phyloP scores from a whole-genome alignment of 495 filamentous ascomycete species.

The Pseudevernia furfuracea region DNA sequence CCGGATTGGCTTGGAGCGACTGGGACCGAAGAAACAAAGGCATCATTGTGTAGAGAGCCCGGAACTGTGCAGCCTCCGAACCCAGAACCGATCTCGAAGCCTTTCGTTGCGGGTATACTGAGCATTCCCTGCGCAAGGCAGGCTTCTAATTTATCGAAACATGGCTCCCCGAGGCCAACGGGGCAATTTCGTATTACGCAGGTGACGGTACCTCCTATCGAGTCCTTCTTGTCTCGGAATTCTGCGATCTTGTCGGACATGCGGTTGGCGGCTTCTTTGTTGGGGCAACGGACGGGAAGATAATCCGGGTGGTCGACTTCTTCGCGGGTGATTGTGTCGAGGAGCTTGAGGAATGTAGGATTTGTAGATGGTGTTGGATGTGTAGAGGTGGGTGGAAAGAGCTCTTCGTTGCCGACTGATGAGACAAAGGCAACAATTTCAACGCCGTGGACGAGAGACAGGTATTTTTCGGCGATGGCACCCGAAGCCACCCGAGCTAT shows the following conservation, averaged over 20 bases:
- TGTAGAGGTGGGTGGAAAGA: constrained; percentile 71
- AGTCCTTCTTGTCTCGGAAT: constrained; percentile 63
- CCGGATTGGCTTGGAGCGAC: constrained; percentile 24
- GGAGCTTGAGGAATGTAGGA: constrained; percentile 69
- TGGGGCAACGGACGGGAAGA: constrained; percentile 80
- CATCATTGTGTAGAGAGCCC: constrained; percentile 88
- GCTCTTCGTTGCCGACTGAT: constrained; percentile 73
- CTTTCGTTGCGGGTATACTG: constrained; percentile 93
- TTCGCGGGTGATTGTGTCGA: constrained; percentile 65
- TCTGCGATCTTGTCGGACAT: constrained; percentile 79
- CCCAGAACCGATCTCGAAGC: constrained; percentile 92
- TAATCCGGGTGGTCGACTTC: constrained; percentile 63
- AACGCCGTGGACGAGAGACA: constrained; percentile 68
- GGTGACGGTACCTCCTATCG: constrained; percentile 91
- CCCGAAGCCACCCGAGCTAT: constrained; percentile 94
- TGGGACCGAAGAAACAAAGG: constrained; percentile 59
- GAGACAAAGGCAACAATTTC: constrained; percentile 89
- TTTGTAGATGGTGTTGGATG: constrained; percentile 71
- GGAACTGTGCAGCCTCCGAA: constrained; percentile 72
- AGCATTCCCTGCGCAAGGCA: constrained; percentile 94
- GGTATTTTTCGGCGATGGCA: constrained; percentile 90
- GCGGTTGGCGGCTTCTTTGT: constrained; percentile 49
- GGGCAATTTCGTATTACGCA: constrained; percentile 87
- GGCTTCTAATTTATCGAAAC: constrained; percentile 94
- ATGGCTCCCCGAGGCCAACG: constrained; percentile 83